phyloP scores from a whole-genome alignment of 208 protist species.

The Phytomonas serpens region DNA sequence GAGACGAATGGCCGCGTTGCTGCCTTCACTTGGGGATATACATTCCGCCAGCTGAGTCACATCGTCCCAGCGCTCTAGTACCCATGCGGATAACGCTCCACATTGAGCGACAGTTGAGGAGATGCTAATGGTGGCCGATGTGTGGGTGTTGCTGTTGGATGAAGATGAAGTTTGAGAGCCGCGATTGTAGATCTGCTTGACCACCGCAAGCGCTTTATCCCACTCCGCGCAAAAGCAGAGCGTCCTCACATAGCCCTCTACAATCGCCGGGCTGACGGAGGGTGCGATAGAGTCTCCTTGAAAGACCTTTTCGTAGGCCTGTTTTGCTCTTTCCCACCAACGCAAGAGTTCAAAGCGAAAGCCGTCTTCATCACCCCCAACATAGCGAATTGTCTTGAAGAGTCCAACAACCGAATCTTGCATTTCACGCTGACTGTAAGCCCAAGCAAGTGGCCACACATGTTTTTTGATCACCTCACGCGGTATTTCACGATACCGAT shows the following conservation, averaged over 20 bases:
- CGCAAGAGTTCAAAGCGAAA: slow-evolving; percentile 82
- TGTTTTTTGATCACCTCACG: slow-evolving; percentile 66
- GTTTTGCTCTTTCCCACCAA: slow-evolving; percentile 80
- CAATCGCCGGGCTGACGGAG: not conserved
- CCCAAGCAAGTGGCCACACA: slow-evolving; percentile 78
- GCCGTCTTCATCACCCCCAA: slow-evolving; percentile 65
- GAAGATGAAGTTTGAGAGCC: not conserved
- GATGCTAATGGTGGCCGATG: not conserved
- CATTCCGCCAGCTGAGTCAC: slow-evolving; percentile 64
- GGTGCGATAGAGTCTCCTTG: not conserved
- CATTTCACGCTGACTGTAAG: slow-evolving; percentile 88
- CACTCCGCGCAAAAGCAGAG: slow-evolving; percentile 85
- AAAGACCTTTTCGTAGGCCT: slow-evolving; percentile 55
- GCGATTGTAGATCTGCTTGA: slow-evolving; percentile 24
- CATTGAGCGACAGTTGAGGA: slow-evolving; percentile 66
- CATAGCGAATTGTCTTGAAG: slow-evolving; percentile 75
- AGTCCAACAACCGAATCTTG: slow-evolving; percentile 87
- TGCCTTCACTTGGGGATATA: slow-evolving; percentile 57
- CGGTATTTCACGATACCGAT: slow-evolving; percentile 64
- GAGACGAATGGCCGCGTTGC: slow-evolving; percentile 46
- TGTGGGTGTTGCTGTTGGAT: slow-evolving; percentile 1
- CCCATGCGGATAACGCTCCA: slow-evolving; percentile 79
- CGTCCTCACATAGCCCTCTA: slow-evolving; percentile 79
- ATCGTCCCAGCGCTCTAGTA: slow-evolving; percentile 76
- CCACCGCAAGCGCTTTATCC: slow-evolving; percentile 51